Conservation (phyloP, 805 yeast genomes). For the Yamadazyma nakazawae region DNA sequence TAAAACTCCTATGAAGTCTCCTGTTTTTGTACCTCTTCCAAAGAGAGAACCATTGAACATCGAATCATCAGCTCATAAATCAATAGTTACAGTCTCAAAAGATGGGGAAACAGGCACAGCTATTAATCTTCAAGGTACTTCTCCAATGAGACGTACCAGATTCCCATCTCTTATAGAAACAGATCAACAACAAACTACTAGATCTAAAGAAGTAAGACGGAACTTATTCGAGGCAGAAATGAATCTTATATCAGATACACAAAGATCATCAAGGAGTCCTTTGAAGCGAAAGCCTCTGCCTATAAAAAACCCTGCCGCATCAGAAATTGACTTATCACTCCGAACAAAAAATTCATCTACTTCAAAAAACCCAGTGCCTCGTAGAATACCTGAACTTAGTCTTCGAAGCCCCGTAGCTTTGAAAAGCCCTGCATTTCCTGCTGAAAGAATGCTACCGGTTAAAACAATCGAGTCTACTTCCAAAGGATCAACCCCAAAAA, state of each 20-base stretch:
- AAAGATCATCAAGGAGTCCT: neutral
- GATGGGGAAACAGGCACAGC: neutral
- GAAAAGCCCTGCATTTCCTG: neutral
- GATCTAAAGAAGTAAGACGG: neutral
- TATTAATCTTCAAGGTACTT: neutral
- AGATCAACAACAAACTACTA: neutral
- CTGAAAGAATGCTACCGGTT: neutral
- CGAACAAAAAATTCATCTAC: no score
- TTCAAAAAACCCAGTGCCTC: no score
- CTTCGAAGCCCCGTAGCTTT: no score
- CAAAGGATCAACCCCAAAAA: neutral
- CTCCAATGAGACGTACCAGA: slow-evolving; percentile 14
- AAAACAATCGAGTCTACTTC: neutral
- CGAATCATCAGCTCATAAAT: slow-evolving; percentile 17
- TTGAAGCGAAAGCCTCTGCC: neutral
- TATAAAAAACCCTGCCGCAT: no score
- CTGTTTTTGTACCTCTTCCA: slow-evolving; percentile 37
- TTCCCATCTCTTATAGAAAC: slow-evolving; percentile 14
- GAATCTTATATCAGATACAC: neutral
- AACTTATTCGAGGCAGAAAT: slow-evolving; percentile 5
- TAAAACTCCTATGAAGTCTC: slow-evolving; percentile 28
- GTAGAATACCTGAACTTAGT: no score
- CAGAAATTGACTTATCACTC: no score
- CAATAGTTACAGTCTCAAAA: slow-evolving; percentile 4
- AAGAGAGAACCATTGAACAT: slow-evolving; percentile 36